Percentiles rank a stretch among this genome's conserved stretches.
These are phyloP conservation scores for Sabuloglossum arenarium DNA, from an alignment of 495 filamentous ascomycete species.

Conservation along the genomic window DNA sequence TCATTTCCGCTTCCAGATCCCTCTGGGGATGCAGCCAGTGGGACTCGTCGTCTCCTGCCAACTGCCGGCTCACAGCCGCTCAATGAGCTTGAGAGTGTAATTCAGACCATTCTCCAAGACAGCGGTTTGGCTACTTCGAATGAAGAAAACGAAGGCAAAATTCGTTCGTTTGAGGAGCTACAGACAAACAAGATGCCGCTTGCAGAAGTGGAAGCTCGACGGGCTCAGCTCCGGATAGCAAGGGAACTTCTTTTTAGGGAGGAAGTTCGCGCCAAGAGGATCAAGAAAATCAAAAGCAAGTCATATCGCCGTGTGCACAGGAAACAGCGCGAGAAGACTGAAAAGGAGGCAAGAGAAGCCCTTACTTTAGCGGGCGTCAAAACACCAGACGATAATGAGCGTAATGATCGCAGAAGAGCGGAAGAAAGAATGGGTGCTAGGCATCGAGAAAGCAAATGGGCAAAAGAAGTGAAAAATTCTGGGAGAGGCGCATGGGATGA, in stretches of 20 bases:
- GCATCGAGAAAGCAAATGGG: conserved; percentile 87
- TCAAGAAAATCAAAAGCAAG: conserved; percentile 98
- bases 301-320: conserved; percentile 80
- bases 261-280: conserved; percentile 65
- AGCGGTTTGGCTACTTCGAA: conserved; percentile 46
- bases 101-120: conserved; percentile 71
- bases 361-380: conserved; percentile 47
- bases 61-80: conserved; percentile 34
- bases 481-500: conserved; percentile 69
- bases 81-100: conserved; percentile 65
- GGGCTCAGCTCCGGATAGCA: conserved; percentile 54
- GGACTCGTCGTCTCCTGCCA: conserved; percentile 31
- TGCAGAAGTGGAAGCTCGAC: conserved; percentile 51
- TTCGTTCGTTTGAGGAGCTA: conserved; percentile 50
- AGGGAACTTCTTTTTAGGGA: conserved; percentile 84
- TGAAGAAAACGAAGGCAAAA: conserved; percentile 39
- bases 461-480: conserved; percentile 64
- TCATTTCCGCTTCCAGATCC: conserved; percentile 75
- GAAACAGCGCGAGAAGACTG: conserved; percentile 55
- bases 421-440: conserved; percentile 75
- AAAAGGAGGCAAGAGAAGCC: conserved; percentile 48
- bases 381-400: conserved; percentile 51
- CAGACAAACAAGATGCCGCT: conserved; percentile 40
- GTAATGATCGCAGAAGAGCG: conserved; percentile 57
- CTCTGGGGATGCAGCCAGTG: conserved; percentile 24